These are phyloP conservation scores for Backusella circina DNA, from an alignment of 192 early-diverging fungal genomes.

Conservation along the genomic window DNA sequence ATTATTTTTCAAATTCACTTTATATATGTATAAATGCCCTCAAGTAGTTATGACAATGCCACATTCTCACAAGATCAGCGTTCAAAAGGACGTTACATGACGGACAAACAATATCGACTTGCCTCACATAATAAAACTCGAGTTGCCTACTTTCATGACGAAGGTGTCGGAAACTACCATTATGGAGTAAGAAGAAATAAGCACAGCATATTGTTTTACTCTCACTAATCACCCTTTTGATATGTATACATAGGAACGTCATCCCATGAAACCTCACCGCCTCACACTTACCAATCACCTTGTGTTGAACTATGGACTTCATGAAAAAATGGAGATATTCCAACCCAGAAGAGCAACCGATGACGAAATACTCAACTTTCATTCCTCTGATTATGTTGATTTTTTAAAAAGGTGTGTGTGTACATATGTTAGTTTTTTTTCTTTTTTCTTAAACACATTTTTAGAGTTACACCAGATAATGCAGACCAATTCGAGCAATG, in stretches of 20 bases:
- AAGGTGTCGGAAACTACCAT: slow-evolving; percentile 76
- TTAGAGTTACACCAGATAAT: slow-evolving; percentile 70
- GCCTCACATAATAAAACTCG: slow-evolving; percentile 56
- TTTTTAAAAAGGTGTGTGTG: slow-evolving; percentile 73
- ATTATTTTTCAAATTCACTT: too few relatives aligned
- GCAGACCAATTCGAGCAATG: slow-evolving; percentile 50
- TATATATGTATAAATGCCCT: background rate
- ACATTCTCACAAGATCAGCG: slow-evolving; percentile 27
- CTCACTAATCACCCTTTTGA: background rate
- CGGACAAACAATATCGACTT: slow-evolving; percentile 12
- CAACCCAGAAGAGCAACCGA: slow-evolving; percentile 84
- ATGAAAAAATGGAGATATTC: slow-evolving; percentile 86
- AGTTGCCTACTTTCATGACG: slow-evolving; percentile 75
- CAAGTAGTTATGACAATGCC: background rate
- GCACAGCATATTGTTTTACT: background rate
- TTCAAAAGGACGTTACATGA: slow-evolving; percentile 16
- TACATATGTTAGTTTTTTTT: background rate
- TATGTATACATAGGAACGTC: slow-evolving; percentile 47
- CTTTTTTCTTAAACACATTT: too few relatives aligned
- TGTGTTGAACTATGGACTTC: slow-evolving; percentile 88
- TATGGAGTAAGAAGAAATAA: slow-evolving; percentile 51
- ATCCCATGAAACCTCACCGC: slow-evolving; percentile 92
- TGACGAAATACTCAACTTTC: slow-evolving; percentile 90
- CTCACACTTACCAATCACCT: slow-evolving; percentile 93
- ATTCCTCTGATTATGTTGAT: slow-evolving; percentile 97